Evolutionary conservation across 2,329 filamentous ascomycete genomes (phyloP), one percentile per base, ranked within the genome.

Genomic region (Phaeosphaeria sp.): DNA sequence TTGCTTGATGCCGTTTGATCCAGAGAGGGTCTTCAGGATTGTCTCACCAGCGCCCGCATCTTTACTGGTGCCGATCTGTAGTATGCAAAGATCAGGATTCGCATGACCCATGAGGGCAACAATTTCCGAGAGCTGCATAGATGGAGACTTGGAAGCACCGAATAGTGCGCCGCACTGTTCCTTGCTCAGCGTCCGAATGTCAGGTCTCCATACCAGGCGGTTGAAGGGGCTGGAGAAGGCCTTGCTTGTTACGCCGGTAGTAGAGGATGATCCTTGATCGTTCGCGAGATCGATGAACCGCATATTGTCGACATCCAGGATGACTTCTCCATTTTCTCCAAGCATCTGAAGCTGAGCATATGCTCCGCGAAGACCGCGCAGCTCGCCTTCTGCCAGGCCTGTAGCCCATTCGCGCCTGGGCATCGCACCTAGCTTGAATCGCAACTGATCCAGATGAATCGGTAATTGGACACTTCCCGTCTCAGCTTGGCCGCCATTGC

Each of bases 41-140:
- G 52, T 30, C 3, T 50, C n/a, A 5, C 50, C 36, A 5, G 60
- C 61, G 4, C 62, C 50, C 20, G 49, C 55, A 17, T 60, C 30
- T 3, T 57, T 64, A 6, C 66, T 63, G 3, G 57, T 59, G 2
- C 61, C 60, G 27, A 78, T 39, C 51, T 80, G 77, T 0, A 79
- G 44, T 11, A 80, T 68, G 1, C 56, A 69, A 2, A 77, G 63
- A 1, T 47, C 40, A 1, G 78, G 78, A 21, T 67, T 77, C 54
- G 74, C 76, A 56, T 80, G 74, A 0, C 70, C 75, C 0, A 78
- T 52, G 0, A 79, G 55, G 48, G 80, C 72, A 6, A 81, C 51
- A 1, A 77, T 15, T 2, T 46, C 22, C n/a, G 48, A 15, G 2
- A 71, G 47, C 27, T 58, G 60, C n/a, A 55, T 36, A 40, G 64